Conservation (phyloP, 495 filamentous ascomycete species). For the Xylaria scruposa region DNA sequence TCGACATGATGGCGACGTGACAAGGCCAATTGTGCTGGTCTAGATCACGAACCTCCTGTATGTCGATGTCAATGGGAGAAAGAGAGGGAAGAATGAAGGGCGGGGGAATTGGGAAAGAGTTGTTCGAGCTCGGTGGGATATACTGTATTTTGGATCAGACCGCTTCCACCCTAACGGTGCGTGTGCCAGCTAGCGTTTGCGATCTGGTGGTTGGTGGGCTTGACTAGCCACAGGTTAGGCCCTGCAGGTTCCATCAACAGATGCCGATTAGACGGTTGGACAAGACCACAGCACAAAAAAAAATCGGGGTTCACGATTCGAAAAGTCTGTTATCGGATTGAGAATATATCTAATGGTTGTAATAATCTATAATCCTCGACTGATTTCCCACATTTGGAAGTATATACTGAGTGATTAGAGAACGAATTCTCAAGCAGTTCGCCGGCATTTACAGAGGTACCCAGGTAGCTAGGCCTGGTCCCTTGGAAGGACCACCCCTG, state of each 20-base stretch:
- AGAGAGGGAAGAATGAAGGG: constrained; percentile 3
- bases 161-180: constrained; percentile 26
- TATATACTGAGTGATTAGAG: no score
- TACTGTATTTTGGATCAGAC: constrained; percentile 25
- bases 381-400: background rate
- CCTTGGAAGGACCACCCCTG: no score
- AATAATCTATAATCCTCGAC: background rate
- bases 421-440: no score
- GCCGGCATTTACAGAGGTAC: no score
- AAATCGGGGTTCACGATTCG: background rate
- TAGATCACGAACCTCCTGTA: constrained; percentile 26
- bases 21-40: constrained; percentile 33
- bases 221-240: constrained; percentile 3
- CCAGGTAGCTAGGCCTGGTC: no score
- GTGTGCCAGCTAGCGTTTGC: constrained; percentile 24
- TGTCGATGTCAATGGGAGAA: constrained; percentile 23
- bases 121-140: constrained; percentile 11
- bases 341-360: background rate
- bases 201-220: constrained; percentile 25
- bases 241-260: background rate
- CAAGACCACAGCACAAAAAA: background rate
- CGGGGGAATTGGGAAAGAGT: background rate
- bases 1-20: constrained; percentile 49
- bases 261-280: background rate
- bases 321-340: background rate